Evolutionary conservation across 768 basidiomycete species (phyloP).

Genomic region (Boletellus emodensis): DNA sequence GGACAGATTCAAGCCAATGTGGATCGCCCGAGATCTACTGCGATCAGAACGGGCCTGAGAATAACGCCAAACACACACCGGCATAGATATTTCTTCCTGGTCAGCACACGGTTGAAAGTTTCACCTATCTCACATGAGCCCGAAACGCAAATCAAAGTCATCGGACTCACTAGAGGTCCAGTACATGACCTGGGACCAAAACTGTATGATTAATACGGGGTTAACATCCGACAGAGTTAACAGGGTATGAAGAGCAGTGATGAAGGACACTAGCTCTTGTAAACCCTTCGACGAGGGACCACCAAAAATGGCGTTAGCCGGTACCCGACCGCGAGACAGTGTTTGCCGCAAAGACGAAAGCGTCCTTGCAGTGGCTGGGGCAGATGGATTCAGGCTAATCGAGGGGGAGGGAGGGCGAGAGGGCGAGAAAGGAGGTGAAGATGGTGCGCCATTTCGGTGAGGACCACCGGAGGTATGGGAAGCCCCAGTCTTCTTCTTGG

Average conservation of each 20-base stretch:
- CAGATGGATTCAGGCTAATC: constrained; percentile 37
- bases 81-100: constrained; percentile 94
- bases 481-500: constrained; percentile 49
- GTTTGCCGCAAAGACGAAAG: constrained; percentile 70
- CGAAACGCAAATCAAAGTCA: neutral
- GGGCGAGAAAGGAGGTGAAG: constrained; percentile 47
- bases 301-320: constrained; percentile 51
- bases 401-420: constrained; percentile 53
- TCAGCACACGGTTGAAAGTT: constrained; percentile 78
- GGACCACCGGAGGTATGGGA: constrained; percentile 28
- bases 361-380: constrained; percentile 46
- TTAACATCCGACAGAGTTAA: constrained; percentile 86
- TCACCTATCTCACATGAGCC: constrained; percentile 50
- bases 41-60: constrained; percentile 7
- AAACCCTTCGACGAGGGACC: constrained; percentile 41
- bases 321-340: constrained; percentile 52
- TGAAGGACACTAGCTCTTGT: constrained; percentile 65
- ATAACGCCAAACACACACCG: constrained; percentile 43
- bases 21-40: constrained; percentile 71
- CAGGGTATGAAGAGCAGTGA: constrained; percentile 82
- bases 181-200: constrained; percentile 98
- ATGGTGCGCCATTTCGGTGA: constrained; percentile 36
- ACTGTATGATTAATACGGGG: constrained; percentile 79
- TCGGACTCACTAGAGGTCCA: constrained; percentile 86
- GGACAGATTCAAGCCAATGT: constrained; percentile 83